These are phyloP conservation scores for Malassezia globosa DNA, from an alignment of 1,284 basidiomycete species.

Conservation along the genomic window DNA sequence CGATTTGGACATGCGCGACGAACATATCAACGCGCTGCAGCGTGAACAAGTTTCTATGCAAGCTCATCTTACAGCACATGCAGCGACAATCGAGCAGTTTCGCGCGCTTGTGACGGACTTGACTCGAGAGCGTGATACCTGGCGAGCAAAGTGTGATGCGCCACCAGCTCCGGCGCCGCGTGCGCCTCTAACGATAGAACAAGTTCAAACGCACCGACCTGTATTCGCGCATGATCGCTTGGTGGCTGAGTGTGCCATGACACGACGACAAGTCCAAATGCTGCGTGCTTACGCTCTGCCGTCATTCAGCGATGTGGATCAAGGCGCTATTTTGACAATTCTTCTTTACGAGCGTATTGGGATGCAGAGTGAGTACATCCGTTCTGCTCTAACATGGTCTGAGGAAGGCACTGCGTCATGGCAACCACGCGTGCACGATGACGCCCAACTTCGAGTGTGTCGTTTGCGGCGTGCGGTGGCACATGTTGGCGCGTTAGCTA, in stretches of 20 bases:
- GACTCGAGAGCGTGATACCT: constrained; percentile 35
- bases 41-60: constrained; percentile 25
- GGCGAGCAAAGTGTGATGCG: constrained; percentile 22
- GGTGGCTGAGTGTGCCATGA: constrained; percentile 27
- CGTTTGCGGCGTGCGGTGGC: constrained; percentile 39
- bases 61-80: constrained; percentile 33
- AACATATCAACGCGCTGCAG: constrained; percentile 21
- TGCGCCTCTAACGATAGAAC: background rate
- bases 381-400: constrained; percentile 30
- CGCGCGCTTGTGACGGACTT: constrained; percentile 38
- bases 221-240: constrained; percentile 19
- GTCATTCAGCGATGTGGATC: constrained; percentile 34
- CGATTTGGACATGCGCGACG: constrained; percentile 55
- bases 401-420: constrained; percentile 33
- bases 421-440: constrained; percentile 26
- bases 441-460: constrained; percentile 34
- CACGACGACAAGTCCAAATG: constrained; percentile 33
- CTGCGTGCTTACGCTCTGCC: constrained; percentile 33
- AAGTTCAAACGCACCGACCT: background rate
- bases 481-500: constrained; percentile 35
- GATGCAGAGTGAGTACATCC: constrained; percentile 36
- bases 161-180: constrained; percentile 1
- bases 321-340: constrained; percentile 31
- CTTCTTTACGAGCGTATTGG: constrained; percentile 44
- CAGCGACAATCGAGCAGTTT: constrained; percentile 38